phyloP scores from a whole-genome alignment of 129 eudicot species.

The Erigeron canadensis region DNA sequence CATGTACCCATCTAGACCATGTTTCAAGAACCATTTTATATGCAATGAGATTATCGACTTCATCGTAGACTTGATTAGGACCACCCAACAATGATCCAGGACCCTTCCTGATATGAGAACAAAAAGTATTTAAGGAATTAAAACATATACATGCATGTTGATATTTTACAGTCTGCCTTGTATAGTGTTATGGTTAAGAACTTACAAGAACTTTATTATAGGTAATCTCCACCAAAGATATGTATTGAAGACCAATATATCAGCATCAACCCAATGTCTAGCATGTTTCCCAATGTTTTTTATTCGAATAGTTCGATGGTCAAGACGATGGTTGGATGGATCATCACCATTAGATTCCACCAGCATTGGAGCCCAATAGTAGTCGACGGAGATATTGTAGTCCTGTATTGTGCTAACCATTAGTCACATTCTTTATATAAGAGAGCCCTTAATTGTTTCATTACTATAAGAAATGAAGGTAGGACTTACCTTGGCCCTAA shows the following conservation, averaged over 20 bases:
- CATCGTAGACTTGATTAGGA: constrained; percentile 47
- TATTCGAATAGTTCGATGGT: constrained; percentile 52
- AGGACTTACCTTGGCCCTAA: constrained; percentile 45
- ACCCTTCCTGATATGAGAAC: constrained; percentile 35
- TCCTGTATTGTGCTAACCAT: constrained; percentile 35
- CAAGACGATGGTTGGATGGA: constrained; percentile 49
- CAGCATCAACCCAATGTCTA: constrained; percentile 56
- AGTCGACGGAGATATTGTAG: constrained; percentile 56
- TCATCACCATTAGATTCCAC: constrained; percentile 70
- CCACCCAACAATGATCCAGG: constrained; percentile 49
- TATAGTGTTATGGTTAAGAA: background rate
- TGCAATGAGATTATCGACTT: constrained; percentile 41
- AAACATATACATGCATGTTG: background rate
- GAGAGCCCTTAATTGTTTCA: background rate
- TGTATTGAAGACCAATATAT: constrained; percentile 53
- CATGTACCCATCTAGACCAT: constrained; percentile 72
- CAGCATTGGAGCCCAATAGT: constrained; percentile 70
- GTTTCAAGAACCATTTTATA: constrained; percentile 61
- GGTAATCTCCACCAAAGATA: constrained; percentile 73
- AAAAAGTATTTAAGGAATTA: background rate
- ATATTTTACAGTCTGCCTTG: background rate
- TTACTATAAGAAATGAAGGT: background rate
- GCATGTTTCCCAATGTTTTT: constrained; percentile 60
- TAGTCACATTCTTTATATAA: background rate
- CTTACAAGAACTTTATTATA: constrained; percentile 55